Evolutionary conservation across 2,329 filamentous ascomycete genomes (phyloP), one percentile per base, ranked within the genome.

Genomic region (Ophiostoma tasmaniense): DNA sequence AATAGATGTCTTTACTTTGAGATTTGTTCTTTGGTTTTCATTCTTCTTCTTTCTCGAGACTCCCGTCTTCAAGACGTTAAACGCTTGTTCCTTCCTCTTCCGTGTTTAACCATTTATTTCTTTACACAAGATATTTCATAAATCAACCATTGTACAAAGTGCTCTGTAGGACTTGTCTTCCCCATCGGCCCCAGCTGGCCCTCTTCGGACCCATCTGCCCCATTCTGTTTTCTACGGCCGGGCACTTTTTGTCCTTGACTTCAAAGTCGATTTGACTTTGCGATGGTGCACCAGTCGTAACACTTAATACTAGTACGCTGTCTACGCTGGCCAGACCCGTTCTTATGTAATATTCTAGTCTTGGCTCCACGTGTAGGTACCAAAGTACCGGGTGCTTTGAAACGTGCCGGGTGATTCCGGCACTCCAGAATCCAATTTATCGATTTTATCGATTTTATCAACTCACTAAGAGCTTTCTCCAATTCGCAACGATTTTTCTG

Each of bases 381-480:
- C 67, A 70, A 69, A 22, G 66, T 66, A 67, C 45, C 37, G 45
- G 67, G 52, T 65, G 55, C 64, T 69, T 69, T 69, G 67, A 67
- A 69, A 69, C 69, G 37, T 42, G 17, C 66, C 69, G 69, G 69
- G 69, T 45, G 67, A 71, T 69, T 62, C 67, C 69, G 69, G 69
- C 67, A 28, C 20, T 17, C 6, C 33, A 4, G 35, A 3, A 20
- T 64, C 10, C 8, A 33, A 33, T 33, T 33, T 33, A 33, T 33
- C 33, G 33, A 33, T 33, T 33, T 33, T 33, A 33, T 39, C 37
- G 37, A 39, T 14, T 39, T 39, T 3, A 11, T 37, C 11, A 37
- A 8, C 13, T 17, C 11, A 45, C 5, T n/a, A 45, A 45, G 3
- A 17, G 17, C 5, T 13, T 45, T 45, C 42, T 45, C 42, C 17